phyloP scores from a whole-genome alignment of 1,284 basidiomycete genomes.

The Wallemia hederae region DNA sequence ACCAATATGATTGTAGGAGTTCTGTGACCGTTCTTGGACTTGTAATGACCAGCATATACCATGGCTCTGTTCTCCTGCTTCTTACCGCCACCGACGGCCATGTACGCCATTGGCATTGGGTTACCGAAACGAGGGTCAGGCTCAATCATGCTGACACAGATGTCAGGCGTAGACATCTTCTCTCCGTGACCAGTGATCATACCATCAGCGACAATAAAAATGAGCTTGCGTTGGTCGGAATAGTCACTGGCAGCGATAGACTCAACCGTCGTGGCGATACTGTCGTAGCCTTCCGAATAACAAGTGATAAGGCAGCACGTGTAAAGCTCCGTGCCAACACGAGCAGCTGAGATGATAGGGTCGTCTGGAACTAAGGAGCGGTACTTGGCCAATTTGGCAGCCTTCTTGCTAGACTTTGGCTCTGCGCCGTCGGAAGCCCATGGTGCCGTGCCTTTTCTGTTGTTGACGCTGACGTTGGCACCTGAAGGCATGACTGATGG shows the following conservation, averaged over 20 bases:
- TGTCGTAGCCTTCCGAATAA: slow-evolving; percentile 88
- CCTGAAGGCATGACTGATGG: slow-evolving; percentile 89
- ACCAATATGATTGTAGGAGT: slow-evolving; percentile 89
- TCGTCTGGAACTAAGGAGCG: slow-evolving; percentile 17
- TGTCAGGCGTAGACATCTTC: slow-evolving; percentile 79
- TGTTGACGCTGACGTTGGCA: slow-evolving; percentile 66
- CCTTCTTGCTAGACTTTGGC: slow-evolving; percentile 6
- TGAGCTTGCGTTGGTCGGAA: slow-evolving; percentile 63
- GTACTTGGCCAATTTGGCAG: slow-evolving; percentile 4
- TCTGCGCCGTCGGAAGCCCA: slow-evolving; percentile 33
- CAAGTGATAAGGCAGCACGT: slow-evolving; percentile 86
- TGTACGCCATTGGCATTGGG: slow-evolving; percentile 80
- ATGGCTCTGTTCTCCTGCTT: slow-evolving; percentile 84
- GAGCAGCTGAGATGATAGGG: slow-evolving; percentile 46
- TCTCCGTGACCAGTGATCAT: slow-evolving; percentile 97
- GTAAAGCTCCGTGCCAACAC: slow-evolving; percentile 79
- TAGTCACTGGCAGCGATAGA: slow-evolving; percentile 72
- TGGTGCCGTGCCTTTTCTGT: slow-evolving; percentile 64
- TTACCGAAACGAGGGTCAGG: slow-evolving; percentile 88
- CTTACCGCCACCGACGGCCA: slow-evolving; percentile 59
- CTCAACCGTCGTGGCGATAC: slow-evolving; percentile 67
- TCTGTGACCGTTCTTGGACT: slow-evolving; percentile 33
- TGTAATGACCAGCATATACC: slow-evolving; percentile 97
- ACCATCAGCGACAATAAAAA: slow-evolving; percentile 89
- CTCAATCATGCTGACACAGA: slow-evolving; percentile 71